Evolutionary conservation across 2,329 filamentous ascomycete genomes (phyloP).

Genomic region (Tolypocladium tropicale): DNA sequence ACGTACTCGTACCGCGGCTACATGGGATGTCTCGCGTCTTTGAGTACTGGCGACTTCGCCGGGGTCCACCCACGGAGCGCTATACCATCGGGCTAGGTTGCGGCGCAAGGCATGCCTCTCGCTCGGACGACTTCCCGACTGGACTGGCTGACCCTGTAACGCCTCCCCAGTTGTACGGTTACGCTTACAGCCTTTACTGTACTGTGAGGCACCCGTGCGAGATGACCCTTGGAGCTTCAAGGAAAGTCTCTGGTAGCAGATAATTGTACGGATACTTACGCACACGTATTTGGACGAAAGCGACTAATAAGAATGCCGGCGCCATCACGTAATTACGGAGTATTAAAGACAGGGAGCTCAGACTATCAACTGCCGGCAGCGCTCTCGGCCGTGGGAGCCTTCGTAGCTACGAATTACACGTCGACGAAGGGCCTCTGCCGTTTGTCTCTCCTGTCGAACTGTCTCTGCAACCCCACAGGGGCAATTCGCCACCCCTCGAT

Average conservation of each 20-base stretch:
- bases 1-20: too few species aligned
- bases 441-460: not conserved
- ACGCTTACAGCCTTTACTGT: too few species aligned
- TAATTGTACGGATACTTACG: not conserved
- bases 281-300: too few species aligned
- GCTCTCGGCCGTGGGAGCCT: not conserved
- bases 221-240: not conserved
- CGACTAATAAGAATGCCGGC: not conserved
- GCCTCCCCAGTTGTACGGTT: too few species aligned
- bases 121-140: not conserved
- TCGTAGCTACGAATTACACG: not conserved
- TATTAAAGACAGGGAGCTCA: not conserved
- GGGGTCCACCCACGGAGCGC: not conserved
- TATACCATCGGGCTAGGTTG: not conserved
- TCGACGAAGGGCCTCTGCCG: not conserved
- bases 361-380: not conserved
- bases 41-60: not conserved
- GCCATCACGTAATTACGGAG: not conserved
- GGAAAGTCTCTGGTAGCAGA: not conserved
- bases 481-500: not conserved
- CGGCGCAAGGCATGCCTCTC: not conserved
- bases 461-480: not conserved
- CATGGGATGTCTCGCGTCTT: too few species aligned
- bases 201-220: too few species aligned
- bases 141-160: not conserved